These are phyloP conservation scores for Geranium brycei DNA, from an alignment of 345 rosid species.

Conservation along the genomic window DNA sequence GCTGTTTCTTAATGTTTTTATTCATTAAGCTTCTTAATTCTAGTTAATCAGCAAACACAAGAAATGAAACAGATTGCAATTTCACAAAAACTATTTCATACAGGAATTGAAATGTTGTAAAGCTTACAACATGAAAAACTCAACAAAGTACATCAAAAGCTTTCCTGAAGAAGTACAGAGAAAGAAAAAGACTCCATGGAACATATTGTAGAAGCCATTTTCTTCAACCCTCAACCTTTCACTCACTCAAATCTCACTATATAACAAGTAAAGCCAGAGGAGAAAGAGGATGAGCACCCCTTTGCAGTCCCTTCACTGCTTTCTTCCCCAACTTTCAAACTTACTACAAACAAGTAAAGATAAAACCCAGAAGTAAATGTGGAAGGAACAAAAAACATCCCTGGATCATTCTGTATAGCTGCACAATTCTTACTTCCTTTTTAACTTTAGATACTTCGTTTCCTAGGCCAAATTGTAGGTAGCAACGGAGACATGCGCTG, in stretches of 20 bases:
- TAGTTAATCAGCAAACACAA: no score
- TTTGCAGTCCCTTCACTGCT: constrained; percentile 63
- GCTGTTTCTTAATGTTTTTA: no score
- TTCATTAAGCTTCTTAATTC: no score
- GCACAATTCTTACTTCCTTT: constrained; percentile 26
- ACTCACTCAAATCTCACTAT: constrained; percentile 20
- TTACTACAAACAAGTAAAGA: constrained; percentile 15
- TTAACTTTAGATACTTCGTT: constrained; percentile 20
- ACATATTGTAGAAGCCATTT: constrained; percentile 13
- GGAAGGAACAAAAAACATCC: constrained; percentile 20
- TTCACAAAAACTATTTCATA: constrained; percentile 24
- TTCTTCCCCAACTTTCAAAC: constrained; percentile 32
- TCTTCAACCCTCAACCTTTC: constrained; percentile 19
- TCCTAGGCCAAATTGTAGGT: constrained; percentile 60
- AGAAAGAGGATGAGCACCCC: constrained; percentile 98
- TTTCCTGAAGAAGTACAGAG: constrained; percentile 11
- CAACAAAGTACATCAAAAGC: constrained; percentile 7
- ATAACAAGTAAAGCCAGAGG: constrained; percentile 23
- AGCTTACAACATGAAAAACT: constrained; percentile 28
- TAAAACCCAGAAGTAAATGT: constrained; percentile 13
- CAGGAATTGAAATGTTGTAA: constrained; percentile 21
- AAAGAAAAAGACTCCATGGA: constrained; percentile 27
- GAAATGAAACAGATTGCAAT: neutral
- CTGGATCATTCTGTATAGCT: constrained; percentile 30
- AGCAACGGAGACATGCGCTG: constrained; percentile 56